phyloP scores from a whole-genome alignment of 2,329 filamentous ascomycete genomes.

The Geoglossum cookeanum region DNA sequence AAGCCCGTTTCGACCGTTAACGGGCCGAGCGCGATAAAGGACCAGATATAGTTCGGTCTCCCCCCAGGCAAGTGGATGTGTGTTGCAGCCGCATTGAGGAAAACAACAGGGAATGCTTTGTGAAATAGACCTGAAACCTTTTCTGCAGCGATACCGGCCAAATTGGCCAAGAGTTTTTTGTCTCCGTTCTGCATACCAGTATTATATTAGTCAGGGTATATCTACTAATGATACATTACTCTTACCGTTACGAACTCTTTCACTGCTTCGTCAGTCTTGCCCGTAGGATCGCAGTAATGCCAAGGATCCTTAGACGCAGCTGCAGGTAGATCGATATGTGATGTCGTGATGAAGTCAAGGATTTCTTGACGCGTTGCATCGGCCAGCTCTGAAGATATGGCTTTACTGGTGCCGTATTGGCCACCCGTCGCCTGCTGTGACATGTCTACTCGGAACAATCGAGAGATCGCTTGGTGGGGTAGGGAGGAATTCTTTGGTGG shows the following conservation, averaged over 20 bases:
- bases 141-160: neutral
- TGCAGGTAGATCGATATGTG: no score
- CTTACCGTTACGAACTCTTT: neutral
- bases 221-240: neutral
- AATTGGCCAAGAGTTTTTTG: neutral
- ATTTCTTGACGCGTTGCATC: constrained; percentile 1
- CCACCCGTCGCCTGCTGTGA: neutral
- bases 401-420: neutral
- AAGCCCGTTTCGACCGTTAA: neutral
- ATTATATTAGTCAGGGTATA: neutral
- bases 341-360: neutral
- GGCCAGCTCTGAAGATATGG: neutral
- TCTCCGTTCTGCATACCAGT: constrained; percentile 1
- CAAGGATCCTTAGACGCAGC: no score
- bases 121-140: neutral
- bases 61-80: neutral
- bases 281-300: neutral
- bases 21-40: neutral
- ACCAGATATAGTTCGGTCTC: neutral
- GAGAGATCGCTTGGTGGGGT: neutral
- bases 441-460: neutral
- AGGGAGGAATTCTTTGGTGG: neutral
- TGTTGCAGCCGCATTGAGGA: neutral
- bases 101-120: neutral
- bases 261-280: neutral